A percentile compares a stretch with the other conserved stretches of the same genome.
Conservation (phyloP, 352 stramenopile genomes). For the Elongisporangium undulatum region DNA sequence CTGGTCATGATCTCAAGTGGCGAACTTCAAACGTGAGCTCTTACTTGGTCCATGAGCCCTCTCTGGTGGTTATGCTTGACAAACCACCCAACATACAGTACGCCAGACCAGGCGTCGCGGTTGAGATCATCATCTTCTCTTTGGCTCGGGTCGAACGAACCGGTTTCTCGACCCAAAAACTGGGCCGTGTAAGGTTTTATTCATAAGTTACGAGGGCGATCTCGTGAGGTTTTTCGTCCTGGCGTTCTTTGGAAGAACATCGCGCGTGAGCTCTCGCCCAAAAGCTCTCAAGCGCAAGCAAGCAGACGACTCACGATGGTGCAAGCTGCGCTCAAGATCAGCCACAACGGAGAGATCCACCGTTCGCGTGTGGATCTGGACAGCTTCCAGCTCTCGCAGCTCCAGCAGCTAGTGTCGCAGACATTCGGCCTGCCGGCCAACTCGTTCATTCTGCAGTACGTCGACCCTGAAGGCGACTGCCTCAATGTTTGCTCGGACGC, state of each 20-base stretch:
- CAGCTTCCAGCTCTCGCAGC: slow-evolving; percentile 37
- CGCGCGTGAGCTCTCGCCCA: neutral
- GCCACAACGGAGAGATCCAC: slow-evolving; percentile 74
- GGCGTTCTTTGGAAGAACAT: neutral
- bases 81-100: neutral
- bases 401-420: slow-evolving; percentile 47
- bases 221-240: neutral
- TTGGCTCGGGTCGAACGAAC: neutral
- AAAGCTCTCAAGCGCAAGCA: neutral
- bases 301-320: neutral
- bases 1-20: no score
- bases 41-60: neutral
- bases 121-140: no score
- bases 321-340: slow-evolving; percentile 66
- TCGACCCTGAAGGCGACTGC: slow-evolving; percentile 52
- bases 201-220: no score
- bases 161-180: neutral
- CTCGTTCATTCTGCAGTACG: slow-evolving; percentile 70
- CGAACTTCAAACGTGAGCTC: no score
- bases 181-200: neutral
- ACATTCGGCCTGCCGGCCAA: slow-evolving; percentile 47
- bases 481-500: slow-evolving; percentile 62
- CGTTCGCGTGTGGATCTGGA: slow-evolving; percentile 60
- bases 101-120: neutral
- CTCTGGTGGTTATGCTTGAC: neutral